A percentile compares a stretch with the other conserved stretches of the same genome.
phyloP scores from a whole-genome alignment of 257 asterid genomes.

The Schizonepeta tenuifolia region DNA sequence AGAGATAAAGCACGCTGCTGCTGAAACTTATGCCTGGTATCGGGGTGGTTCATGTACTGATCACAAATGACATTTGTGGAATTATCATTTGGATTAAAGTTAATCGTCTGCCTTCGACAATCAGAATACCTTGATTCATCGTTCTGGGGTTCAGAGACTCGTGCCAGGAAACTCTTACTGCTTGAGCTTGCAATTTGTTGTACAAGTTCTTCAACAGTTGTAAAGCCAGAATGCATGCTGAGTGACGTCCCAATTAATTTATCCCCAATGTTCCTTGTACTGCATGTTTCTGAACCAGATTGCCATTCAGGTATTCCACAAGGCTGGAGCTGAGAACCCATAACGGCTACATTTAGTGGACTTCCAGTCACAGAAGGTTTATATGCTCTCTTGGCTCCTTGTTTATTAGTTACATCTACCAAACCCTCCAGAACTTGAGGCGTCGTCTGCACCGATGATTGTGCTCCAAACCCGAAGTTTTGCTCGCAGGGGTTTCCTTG shows the following conservation, averaged over 20 bases:
- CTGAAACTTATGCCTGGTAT: constrained; percentile 38
- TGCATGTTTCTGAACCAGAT: constrained; percentile 36
- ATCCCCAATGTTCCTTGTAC: constrained; percentile 39
- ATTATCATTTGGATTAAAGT: constrained; percentile 29
- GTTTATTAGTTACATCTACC: constrained; percentile 33
- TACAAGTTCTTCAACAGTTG: constrained; percentile 36
- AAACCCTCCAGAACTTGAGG: constrained; percentile 40
- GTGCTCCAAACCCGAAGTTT: constrained; percentile 17
- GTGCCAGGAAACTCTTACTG: constrained; percentile 36
- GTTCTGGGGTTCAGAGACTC: constrained; percentile 39
- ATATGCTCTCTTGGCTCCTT: constrained; percentile 52
- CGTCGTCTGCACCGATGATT: constrained; percentile 36
- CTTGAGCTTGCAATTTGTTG: constrained; percentile 37
- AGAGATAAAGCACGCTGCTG: constrained; percentile 39
- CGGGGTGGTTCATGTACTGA: constrained; percentile 28
- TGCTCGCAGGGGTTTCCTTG: constrained; percentile 39
- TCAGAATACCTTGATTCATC: constrained; percentile 33
- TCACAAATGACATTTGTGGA: constrained; percentile 30
- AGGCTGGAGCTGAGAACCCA: constrained; percentile 44
- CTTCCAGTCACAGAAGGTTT: constrained; percentile 30
- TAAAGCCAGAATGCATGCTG: constrained; percentile 39
- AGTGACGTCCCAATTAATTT: constrained; percentile 34
- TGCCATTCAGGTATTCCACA: constrained; percentile 34
- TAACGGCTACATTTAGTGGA: constrained; percentile 26
- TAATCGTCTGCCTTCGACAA: constrained; percentile 35